A percentile compares a stretch with the other conserved stretches of the same genome.
Conservation (phyloP, 2,329 filamentous ascomycete genomes). For the Fusarium coffeatum region DNA sequence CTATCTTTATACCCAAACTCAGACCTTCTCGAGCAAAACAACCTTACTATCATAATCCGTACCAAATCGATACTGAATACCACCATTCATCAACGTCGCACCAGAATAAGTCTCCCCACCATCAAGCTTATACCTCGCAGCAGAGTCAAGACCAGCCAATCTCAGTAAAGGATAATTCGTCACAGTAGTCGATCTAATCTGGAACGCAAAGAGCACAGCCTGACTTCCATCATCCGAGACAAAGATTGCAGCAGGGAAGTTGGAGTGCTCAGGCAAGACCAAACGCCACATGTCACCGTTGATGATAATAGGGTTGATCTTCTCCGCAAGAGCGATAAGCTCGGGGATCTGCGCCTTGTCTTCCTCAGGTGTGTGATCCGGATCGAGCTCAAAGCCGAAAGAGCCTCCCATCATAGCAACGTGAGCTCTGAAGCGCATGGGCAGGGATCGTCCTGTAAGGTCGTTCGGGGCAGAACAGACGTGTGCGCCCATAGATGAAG, state of each 20-base stretch:
- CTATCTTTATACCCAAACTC: background rate
- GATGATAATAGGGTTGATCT: conserved; percentile 69
- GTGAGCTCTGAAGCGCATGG: conserved; percentile 70
- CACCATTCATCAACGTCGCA: conserved; percentile 71
- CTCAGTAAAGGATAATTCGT: conserved; percentile 67
- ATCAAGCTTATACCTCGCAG: conserved; percentile 64
- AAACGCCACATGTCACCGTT: conserved; percentile 70
- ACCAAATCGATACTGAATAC: conserved; percentile 64
- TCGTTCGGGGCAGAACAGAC: conserved; percentile 71
- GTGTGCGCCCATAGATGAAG: conserved; percentile 74
- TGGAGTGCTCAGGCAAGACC: conserved; percentile 66
- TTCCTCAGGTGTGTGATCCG: conserved; percentile 60
- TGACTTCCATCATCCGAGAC: conserved; percentile 62
- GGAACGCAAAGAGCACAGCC: conserved; percentile 70
- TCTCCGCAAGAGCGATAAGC: conserved; percentile 65
- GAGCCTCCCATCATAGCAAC: conserved; percentile 77
- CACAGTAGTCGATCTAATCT: conserved; percentile 61
- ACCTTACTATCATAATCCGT: conserved; percentile 69
- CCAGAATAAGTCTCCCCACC: conserved; percentile 66
- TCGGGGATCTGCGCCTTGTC: conserved; percentile 66
- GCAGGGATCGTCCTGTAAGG: conserved; percentile 64
- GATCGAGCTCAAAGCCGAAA: conserved; percentile 73
- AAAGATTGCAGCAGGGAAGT: conserved; percentile 72
- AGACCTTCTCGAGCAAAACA: conserved; percentile 62
- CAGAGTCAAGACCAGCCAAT: conserved; percentile 67